Evolutionary conservation across 495 filamentous ascomycete genomes (phyloP).

Genomic region (Xylaria grammica): DNA sequence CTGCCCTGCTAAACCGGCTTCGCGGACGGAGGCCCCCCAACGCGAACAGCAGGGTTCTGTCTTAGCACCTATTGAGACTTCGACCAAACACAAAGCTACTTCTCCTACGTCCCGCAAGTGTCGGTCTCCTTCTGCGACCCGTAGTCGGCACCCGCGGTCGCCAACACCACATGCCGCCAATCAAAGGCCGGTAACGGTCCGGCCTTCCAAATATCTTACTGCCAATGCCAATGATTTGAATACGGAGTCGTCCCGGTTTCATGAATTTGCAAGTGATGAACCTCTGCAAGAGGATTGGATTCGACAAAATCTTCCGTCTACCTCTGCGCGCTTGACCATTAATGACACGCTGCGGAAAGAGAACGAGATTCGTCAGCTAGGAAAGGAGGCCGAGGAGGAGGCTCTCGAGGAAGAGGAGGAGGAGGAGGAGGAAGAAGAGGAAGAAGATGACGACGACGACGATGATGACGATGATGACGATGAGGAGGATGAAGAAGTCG

Average conservation of each 20-base stretch:
- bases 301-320: conserved; percentile 61
- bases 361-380: conserved; percentile 82
- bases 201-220: conserved; percentile 51
- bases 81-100: conserved; percentile 29
- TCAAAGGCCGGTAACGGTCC: conserved; percentile 39
- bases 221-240: conserved; percentile 62
- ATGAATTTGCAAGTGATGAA: conserved; percentile 88
- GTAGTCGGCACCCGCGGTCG: conserved; percentile 53
- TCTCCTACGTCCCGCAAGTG: conserved; percentile 45
- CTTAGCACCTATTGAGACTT: conserved; percentile 28
- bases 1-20: conserved; percentile 41
- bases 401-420: conserved; percentile 73
- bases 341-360: conserved; percentile 91
- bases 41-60: conserved; percentile 23
- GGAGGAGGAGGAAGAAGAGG: conserved; percentile 63
- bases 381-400: conserved; percentile 90
- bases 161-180: conserved; percentile 46
- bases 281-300: conserved; percentile 88
- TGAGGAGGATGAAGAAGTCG: conserved; percentile 58
- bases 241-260: conserved; percentile 76
- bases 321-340: conserved; percentile 76
- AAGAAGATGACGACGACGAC: conserved; percentile 53
- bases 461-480: conserved; percentile 52
- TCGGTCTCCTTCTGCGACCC: conserved; percentile 49
- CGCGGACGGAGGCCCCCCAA: conserved; percentile 30